These are phyloP conservation scores for Amanita jacksonii DNA, from an alignment of 768 basidiomycete genomes.

Conservation along the genomic window DNA sequence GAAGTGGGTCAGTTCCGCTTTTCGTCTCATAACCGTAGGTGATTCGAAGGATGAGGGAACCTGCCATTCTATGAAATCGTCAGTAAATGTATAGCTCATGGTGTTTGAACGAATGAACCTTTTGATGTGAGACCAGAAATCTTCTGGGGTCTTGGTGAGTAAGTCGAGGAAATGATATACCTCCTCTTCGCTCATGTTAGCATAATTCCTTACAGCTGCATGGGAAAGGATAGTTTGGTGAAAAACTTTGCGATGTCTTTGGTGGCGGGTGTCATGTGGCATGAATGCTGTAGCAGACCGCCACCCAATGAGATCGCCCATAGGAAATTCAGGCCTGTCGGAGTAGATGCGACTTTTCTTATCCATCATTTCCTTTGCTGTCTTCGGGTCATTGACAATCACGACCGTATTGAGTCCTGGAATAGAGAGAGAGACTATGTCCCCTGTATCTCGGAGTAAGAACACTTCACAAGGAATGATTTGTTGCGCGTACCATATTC, in stretches of 20 bases:
- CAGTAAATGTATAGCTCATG: neutral
- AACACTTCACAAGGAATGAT: too few relatives aligned
- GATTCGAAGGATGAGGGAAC: too few relatives aligned
- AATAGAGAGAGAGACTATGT: too few relatives aligned
- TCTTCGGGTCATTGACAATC: constrained; percentile 30
- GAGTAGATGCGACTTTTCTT: too few relatives aligned
- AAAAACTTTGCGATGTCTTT: too few relatives aligned
- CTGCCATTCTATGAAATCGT: too few relatives aligned
- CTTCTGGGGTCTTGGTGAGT: constrained; percentile 23
- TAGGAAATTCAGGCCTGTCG: too few relatives aligned
- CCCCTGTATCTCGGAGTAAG: too few relatives aligned
- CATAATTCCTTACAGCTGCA: constrained; percentile 27
- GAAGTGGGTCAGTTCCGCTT: constrained; percentile 21
- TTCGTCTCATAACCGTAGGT: too few relatives aligned
- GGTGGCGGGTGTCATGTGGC: constrained; percentile 29
- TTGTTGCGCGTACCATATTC: too few relatives aligned
- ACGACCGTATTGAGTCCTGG: constrained; percentile 20
- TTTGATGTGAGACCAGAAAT: constrained; percentile 24
- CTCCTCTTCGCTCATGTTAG: constrained; percentile 29
- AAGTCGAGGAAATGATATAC: constrained; percentile 29
- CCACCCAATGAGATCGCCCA: constrained; percentile 35
- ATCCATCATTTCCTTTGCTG: too few relatives aligned
- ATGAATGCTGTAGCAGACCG: constrained; percentile 24
- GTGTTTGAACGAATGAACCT: too few relatives aligned
- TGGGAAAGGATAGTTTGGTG: constrained; percentile 31